Conservation (phyloP, 352 stramenopile genomes). For the Labyrinthula sp. region DNA sequence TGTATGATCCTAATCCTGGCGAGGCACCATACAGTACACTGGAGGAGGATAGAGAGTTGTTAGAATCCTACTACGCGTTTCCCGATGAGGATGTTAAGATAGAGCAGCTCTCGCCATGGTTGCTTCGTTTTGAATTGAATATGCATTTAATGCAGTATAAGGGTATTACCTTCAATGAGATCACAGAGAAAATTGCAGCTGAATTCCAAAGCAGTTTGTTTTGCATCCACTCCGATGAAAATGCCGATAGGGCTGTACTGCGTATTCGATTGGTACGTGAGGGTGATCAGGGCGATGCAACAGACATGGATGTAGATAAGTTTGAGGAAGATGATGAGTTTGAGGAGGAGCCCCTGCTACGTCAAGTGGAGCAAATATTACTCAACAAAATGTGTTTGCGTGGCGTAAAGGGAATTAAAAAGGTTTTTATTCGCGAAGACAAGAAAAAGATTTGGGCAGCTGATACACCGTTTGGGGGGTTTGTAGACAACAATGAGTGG, state of each 20-base stretch:
- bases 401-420: conserved; percentile 88
- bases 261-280: conserved; percentile 83
- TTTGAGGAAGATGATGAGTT: conserved; percentile 67
- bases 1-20: conserved; percentile 96
- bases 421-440: conserved; percentile 86
- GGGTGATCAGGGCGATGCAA: conserved; percentile 49
- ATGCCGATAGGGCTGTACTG: conserved; percentile 84
- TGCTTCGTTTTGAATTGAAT: conserved; percentile 94
- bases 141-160: conserved; percentile 83
- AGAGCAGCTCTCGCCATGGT: conserved; percentile 68
- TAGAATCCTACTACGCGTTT: conserved; percentile 92
- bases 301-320: conserved; percentile 63
- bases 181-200: conserved; percentile 72
- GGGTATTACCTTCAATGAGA: conserved; percentile 87
- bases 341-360: conserved; percentile 81
- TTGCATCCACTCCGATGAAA: conserved; percentile 91
- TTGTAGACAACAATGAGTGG: conserved; percentile 74
- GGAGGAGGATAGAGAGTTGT: conserved; percentile 82
- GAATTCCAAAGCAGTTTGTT: conserved; percentile 82
- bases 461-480: conserved; percentile 80
- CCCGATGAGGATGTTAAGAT: conserved; percentile 50
- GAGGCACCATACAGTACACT: no score
- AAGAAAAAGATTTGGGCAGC: conserved; percentile 68
- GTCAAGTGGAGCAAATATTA: conserved; percentile 27
- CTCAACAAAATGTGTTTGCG: conserved; percentile 80